Conservation (phyloP, 1,284 basidiomycete species). For the Boletus albobrunnescens region DNA sequence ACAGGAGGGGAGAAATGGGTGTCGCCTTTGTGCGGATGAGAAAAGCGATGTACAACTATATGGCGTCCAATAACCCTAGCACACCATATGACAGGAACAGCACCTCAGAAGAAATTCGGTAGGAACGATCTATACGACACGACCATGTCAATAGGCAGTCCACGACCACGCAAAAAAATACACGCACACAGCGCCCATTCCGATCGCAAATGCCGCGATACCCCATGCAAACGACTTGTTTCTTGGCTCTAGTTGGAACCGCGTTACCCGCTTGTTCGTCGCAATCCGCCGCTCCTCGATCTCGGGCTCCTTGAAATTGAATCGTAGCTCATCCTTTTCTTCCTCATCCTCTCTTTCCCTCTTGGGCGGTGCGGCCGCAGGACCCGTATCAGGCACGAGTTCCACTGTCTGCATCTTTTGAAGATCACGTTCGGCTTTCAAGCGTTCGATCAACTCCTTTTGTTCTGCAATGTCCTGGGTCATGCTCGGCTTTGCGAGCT, state of each 20-base stretch:
- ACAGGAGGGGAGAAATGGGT: conserved; percentile 3
- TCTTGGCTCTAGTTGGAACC: conserved; percentile 53
- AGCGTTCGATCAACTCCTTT: conserved; percentile 59
- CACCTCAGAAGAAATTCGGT: conserved; percentile 43
- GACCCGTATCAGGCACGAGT: not conserved
- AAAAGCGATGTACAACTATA: conserved; percentile 20
- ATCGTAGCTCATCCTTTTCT: conserved; percentile 37
- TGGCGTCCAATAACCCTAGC: conserved; percentile 20
- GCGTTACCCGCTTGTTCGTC: conserved; percentile 56
- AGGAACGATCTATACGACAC: conserved; percentile 32
- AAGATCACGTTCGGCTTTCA: conserved; percentile 51
- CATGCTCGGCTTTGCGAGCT: conserved; percentile 59
- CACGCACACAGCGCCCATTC: conserved; percentile 65
- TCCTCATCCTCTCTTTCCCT: conserved; percentile 53
- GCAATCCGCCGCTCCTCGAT: conserved; percentile 55
- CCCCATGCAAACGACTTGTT: conserved; percentile 74
- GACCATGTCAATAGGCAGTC: not conserved
- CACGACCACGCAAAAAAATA: not conserved
- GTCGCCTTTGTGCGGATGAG: conserved; percentile 15
- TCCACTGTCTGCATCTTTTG: conserved; percentile 26
- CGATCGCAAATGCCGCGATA: conserved; percentile 67
- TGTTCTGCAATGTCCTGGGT: conserved; percentile 69
- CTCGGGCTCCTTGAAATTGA: conserved; percentile 65
- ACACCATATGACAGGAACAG: conserved; percentile 12
- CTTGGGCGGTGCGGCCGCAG: conserved; percentile 33